Conservation (phyloP, 306 rosid species). For the Lotus japonicus region DNA sequence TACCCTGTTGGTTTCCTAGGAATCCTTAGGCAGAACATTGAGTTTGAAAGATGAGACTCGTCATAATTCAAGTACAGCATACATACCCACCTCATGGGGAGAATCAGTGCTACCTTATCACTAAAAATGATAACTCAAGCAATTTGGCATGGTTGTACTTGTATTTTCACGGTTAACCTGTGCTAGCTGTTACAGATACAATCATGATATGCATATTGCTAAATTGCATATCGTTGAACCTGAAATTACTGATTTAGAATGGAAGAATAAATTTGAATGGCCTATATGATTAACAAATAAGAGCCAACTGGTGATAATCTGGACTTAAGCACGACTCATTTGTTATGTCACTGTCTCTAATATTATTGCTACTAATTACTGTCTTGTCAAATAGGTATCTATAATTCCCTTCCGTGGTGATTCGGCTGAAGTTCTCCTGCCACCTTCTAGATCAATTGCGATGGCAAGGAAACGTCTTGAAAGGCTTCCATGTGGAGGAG, state of each 20-base stretch:
- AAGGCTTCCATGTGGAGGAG: slow-evolving; percentile 99
- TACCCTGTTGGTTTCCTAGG: slow-evolving; percentile 1
- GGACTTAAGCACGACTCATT: neutral
- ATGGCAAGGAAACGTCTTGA: slow-evolving; percentile 97
- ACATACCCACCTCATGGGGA: neutral
- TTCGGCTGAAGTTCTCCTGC: slow-evolving; percentile 93
- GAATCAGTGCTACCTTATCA: neutral
- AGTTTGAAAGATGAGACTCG: neutral
- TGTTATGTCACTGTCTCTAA: slow-evolving; percentile 1
- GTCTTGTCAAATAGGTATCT: slow-evolving; percentile 58
- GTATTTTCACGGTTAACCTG: slow-evolving; percentile 6
- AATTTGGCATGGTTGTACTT: neutral
- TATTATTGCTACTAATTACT: neutral
- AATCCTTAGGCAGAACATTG: slow-evolving; percentile 2
- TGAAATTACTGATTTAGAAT: neutral
- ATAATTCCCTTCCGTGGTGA: slow-evolving; percentile 98
- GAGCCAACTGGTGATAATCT: neutral
- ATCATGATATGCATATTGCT: neutral
- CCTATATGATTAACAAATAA: neutral
- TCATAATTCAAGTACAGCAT: neutral
- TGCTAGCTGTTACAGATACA: slow-evolving; percentile 6
- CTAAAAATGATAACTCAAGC: neutral
- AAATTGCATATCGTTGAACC: neutral
- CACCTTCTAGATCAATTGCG: slow-evolving; percentile 97
- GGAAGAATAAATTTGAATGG: slow-evolving; percentile 5